phyloP scores from a whole-genome alignment of 108 stramenopile species.

The Heterococcus sp. region DNA sequence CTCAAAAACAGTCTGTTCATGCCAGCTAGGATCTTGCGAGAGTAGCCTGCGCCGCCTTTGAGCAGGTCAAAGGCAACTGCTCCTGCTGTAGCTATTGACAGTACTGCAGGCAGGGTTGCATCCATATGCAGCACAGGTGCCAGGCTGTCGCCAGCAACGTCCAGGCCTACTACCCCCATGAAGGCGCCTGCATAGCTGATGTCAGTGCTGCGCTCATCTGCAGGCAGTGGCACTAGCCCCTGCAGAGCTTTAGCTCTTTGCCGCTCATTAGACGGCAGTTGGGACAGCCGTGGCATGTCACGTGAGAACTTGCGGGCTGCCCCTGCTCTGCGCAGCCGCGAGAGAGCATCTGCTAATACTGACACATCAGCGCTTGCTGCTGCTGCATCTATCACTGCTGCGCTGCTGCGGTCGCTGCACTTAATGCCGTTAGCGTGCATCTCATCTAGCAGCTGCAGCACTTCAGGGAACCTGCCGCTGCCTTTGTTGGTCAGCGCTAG shows the following conservation, averaged over 20 bases:
- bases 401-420: slow-evolving; percentile 6
- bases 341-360: slow-evolving; percentile 5
- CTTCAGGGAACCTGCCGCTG: slow-evolving; percentile 10
- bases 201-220: slow-evolving; percentile 76
- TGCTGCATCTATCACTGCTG: slow-evolving; percentile 45
- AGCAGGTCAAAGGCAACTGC: slow-evolving; percentile 54
- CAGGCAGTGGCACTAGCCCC: slow-evolving; percentile 59
- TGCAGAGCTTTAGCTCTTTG: slow-evolving; percentile 8
- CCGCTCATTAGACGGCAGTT: slow-evolving; percentile 16
- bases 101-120: slow-evolving; percentile 50
- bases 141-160: slow-evolving; percentile 54
- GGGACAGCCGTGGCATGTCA: slow-evolving; percentile 20
- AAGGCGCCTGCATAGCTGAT: slow-evolving; percentile 67
- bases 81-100: slow-evolving; percentile 67
- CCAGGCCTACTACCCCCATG: slow-evolving; percentile 63
- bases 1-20: slow-evolving; percentile 72
- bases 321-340: slow-evolving; percentile 20
- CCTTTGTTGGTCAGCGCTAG: slow-evolving; percentile 6
- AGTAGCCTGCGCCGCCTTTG: slow-evolving; percentile 61
- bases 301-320: slow-evolving; percentile 30
- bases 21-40: slow-evolving; percentile 73
- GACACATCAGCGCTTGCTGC: slow-evolving; percentile 18
- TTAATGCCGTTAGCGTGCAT: slow-evolving; percentile 36
- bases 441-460: slow-evolving; percentile 39
- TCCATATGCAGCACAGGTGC: slow-evolving; percentile 62